Conservation (phyloP, 768 basidiomycete species). For the Collybia mongolica region DNA sequence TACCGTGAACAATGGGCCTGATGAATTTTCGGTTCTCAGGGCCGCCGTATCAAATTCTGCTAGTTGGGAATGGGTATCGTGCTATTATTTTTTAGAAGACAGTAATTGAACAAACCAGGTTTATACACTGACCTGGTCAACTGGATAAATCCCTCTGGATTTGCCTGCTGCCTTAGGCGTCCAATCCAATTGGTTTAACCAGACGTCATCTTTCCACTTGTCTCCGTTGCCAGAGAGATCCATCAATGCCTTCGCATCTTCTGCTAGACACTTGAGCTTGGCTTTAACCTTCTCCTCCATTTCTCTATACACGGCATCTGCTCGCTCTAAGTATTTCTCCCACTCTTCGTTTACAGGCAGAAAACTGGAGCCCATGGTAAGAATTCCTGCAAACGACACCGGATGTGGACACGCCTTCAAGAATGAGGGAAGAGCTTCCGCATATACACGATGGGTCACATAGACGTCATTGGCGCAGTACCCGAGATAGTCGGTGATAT, state of each 20-base stretch:
- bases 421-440: slow-evolving; percentile 77
- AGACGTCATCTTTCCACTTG: slow-evolving; percentile 71
- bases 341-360: slow-evolving; percentile 89
- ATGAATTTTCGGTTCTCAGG: neutral
- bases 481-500: slow-evolving; percentile 69
- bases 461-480: slow-evolving; percentile 88
- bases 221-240: slow-evolving; percentile 20
- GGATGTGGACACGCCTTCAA: slow-evolving; percentile 85
- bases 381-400: slow-evolving; percentile 86
- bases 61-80: neutral
- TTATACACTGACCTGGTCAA: slow-evolving; percentile 19
- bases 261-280: slow-evolving; percentile 66
- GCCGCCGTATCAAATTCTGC: neutral
- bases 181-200: slow-evolving; percentile 94
- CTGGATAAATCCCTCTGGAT: slow-evolving; percentile 55
- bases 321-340: slow-evolving; percentile 77
- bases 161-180: slow-evolving; percentile 78
- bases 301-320: slow-evolving; percentile 70
- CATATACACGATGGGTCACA: slow-evolving; percentile 81
- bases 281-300: slow-evolving; percentile 76
- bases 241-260: slow-evolving; percentile 65
- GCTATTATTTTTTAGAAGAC: neutral
- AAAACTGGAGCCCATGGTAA: slow-evolving; percentile 91
- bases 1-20: slow-evolving; percentile 14
- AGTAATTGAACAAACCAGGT: no score